Base-by-base conservation (phyloP, 2,329 filamentous ascomycete species). In the Botryotinia convoluta region DNA sequence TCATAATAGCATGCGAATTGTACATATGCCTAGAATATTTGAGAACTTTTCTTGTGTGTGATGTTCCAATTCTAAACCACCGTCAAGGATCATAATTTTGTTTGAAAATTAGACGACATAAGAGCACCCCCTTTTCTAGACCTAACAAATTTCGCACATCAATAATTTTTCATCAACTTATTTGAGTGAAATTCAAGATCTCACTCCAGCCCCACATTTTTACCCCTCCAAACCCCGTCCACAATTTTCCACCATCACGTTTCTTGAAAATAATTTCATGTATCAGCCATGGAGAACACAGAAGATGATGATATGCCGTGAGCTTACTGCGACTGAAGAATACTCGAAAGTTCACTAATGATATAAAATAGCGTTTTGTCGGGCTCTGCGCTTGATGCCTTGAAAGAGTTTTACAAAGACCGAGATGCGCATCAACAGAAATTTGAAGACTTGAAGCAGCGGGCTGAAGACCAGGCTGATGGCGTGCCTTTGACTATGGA, bases 331-430 rank as follows among this genome's bases (percentile, higher is more conserved):
- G 18, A 37, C 6, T 44, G 18, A 48, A 60, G 7, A 48, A 22
- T 37, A 35, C 39, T 67, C n/a, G 6, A 63, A 12, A 10, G 1
- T 22, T 39, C 16, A 42, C 65, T 69, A 18, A 69, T 32, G 18
- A 32, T 32, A 18, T 12, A 9, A 16, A 42, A 69, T 26, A 91
- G 90, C 74, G 85, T 86, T 74, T 88, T 96, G 74, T 92, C 92
- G 9, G 84, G 87, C 54, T 86, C 88, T 75, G 87, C 93, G 5
- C 85, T 95, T 60, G 87, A 87, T 39, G 90, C 91, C n/a, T 85
- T 95, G 73, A 87, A 91, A 80, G 87, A 91, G 75, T 95, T 96
- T 83, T 91, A 93, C 79, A 84, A 86, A 64, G 93, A 95, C 81
- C 89, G 90, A 76, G 91, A 94, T 80, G 87, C 87, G 22, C 87